Conservation (phyloP, 163 green algal genomes). For the Scenedesmus sp. region DNA sequence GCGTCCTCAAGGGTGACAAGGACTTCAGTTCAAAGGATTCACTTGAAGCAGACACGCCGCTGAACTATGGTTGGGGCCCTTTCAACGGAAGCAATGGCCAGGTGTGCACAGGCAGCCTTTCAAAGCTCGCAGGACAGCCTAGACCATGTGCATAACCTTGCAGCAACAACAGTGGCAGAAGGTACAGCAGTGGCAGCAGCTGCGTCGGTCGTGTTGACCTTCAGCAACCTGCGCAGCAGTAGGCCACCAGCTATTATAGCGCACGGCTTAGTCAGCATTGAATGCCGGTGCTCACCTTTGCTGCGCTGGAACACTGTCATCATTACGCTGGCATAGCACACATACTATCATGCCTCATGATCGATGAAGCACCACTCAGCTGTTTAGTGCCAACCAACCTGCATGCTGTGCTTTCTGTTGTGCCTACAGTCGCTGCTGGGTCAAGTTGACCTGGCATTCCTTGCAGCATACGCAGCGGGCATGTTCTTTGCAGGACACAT, state of each 20-base stretch:
- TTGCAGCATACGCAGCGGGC: slow-evolving; percentile 88
- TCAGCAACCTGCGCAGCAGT: neutral
- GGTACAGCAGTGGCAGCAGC: no score
- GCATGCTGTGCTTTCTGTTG: slow-evolving; percentile 18
- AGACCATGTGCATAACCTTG: neutral
- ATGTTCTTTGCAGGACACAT: slow-evolving; percentile 96
- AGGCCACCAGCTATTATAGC: neutral
- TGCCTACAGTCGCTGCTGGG: slow-evolving; percentile 80
- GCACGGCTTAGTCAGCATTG: neutral
- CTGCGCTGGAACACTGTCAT: neutral
- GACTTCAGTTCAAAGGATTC: slow-evolving; percentile 26
- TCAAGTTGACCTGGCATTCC: slow-evolving; percentile 91
- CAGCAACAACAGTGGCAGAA: neutral
- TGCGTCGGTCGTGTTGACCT: no score
- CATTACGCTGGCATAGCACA: neutral
- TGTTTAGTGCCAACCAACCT: neutral
- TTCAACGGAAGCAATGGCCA: slow-evolving; percentile 90
- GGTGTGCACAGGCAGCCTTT: slow-evolving; percentile 44
- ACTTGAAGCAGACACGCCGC: slow-evolving; percentile 36
- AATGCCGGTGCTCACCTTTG: neutral
- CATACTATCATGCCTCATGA: neutral
- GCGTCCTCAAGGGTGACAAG: slow-evolving; percentile 62
- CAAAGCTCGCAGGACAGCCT: neutral
- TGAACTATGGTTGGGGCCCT: slow-evolving; percentile 85
- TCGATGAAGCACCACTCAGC: neutral